Evolutionary conservation across 75 land plant genomes (phyloP).

Genomic region (Sequoia sempervirens): DNA sequence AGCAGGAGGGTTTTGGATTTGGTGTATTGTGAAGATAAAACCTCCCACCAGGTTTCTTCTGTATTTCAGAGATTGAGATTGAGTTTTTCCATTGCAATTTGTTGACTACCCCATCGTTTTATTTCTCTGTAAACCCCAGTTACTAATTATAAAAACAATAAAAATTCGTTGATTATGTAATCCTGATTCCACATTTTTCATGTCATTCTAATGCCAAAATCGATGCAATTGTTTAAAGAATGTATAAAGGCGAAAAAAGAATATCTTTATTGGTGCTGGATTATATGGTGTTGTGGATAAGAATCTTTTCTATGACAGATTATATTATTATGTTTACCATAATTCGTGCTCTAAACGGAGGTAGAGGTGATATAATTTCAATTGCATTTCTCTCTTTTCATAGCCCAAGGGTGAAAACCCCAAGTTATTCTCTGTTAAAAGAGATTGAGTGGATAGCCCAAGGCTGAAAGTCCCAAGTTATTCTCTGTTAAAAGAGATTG

Average conservation of each 20-base stretch:
- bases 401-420: no score
- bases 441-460: no score
- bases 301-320: neutral
- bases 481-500: no score
- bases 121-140: neutral
- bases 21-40: slow-evolving; percentile 3
- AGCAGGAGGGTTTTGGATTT: slow-evolving; percentile 4
- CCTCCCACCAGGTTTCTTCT: neutral
- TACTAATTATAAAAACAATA: neutral
- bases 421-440: no score
- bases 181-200: neutral
- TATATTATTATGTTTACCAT: no score
- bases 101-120: neutral
- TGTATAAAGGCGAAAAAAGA: neutral
- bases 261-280: neutral
- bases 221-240: neutral
- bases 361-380: no score
- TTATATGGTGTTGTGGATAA: neutral
- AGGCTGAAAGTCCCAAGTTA: no score
- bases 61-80: slow-evolving; percentile 5
- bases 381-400: no score
- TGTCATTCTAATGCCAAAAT: neutral
- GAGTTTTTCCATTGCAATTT: neutral
- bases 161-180: slow-evolving; percentile 4
- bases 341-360: no score